Percentiles rank a stretch among this genome's conserved stretches.
Evolutionary conservation across 768 basidiomycete species (phyloP).

Genomic region (Trametes gibbosa): DNA sequence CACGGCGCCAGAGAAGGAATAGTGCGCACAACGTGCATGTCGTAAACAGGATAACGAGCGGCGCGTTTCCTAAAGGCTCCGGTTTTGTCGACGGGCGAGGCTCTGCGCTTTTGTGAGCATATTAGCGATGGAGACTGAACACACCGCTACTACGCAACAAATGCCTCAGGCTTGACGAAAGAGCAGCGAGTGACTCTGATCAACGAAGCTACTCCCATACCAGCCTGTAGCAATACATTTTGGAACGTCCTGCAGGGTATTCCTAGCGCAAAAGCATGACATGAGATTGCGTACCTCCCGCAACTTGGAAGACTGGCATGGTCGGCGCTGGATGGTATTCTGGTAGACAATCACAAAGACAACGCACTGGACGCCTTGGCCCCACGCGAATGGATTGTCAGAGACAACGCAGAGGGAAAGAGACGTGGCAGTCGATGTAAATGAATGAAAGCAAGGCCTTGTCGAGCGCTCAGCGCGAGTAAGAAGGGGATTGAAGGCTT

Average conservation of each 20-base stretch:
- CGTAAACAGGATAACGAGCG: slow-evolving; percentile 54
- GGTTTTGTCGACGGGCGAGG: slow-evolving; percentile 60
- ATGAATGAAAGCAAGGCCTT: too few species aligned
- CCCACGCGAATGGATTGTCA: too few species aligned
- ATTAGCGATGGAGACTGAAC: slow-evolving; percentile 3
- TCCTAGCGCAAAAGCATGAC: background rate
- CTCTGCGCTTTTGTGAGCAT: slow-evolving; percentile 37
- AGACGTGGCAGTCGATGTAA: too few species aligned
- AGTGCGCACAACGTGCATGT: slow-evolving; percentile 54
- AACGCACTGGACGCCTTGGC: too few species aligned
- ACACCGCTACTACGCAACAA: background rate
- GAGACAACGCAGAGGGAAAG: too few species aligned
- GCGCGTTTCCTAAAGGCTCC: slow-evolving; percentile 58
- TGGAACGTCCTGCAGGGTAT: background rate
- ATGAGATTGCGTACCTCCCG: background rate
- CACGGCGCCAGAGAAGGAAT: slow-evolving; percentile 63
- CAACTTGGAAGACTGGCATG: slow-evolving; percentile 2
- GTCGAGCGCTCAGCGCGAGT: too few species aligned
- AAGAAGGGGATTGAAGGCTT: too few species aligned
- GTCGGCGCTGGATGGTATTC: background rate
- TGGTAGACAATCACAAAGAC: too few species aligned
- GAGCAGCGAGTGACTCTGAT: background rate
- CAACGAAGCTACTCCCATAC: background rate
- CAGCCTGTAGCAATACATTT: too few species aligned
- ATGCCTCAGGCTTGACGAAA: background rate